Conservation (phyloP, 1,284 basidiomycete species). For the Meripilus lineatus region DNA sequence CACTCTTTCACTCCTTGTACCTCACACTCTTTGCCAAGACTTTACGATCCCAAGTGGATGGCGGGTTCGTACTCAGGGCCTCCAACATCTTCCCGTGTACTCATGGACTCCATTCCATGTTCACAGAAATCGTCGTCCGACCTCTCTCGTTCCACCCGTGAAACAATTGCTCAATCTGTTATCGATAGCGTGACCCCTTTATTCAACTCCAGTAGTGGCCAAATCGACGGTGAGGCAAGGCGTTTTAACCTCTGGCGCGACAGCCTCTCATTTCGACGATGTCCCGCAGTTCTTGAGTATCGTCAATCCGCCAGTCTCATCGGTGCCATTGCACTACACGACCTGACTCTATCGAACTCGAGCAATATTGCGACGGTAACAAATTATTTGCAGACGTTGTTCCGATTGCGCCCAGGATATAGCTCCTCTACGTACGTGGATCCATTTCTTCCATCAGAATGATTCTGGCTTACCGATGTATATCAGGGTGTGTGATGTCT, state of each 20-base stretch:
- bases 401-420: background rate
- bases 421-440: background rate
- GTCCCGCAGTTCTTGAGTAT: constrained; percentile 1
- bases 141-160: background rate
- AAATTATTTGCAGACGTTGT: background rate
- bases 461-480: too few relatives aligned
- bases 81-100: too few relatives aligned
- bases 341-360: background rate
- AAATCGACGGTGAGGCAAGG: background rate
- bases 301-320: constrained; percentile 3
- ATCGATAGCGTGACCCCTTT: background rate
- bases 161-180: background rate
- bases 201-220: background rate
- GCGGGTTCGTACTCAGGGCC: background rate
- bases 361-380: background rate
- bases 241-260: too few relatives aligned
- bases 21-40: too few relatives aligned
- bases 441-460: too few relatives aligned
- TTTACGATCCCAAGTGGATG: background rate
- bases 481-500: too few relatives aligned
- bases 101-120: background rate
- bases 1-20: too few relatives aligned
- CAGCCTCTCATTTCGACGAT: background rate
- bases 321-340: constrained; percentile 2
- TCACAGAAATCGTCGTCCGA: constrained; percentile 3